Evolutionary conservation across 495 filamentous ascomycete species (phyloP), one percentile per base, ranked within the genome.

Genomic region (Aspergillus taichungensis): DNA sequence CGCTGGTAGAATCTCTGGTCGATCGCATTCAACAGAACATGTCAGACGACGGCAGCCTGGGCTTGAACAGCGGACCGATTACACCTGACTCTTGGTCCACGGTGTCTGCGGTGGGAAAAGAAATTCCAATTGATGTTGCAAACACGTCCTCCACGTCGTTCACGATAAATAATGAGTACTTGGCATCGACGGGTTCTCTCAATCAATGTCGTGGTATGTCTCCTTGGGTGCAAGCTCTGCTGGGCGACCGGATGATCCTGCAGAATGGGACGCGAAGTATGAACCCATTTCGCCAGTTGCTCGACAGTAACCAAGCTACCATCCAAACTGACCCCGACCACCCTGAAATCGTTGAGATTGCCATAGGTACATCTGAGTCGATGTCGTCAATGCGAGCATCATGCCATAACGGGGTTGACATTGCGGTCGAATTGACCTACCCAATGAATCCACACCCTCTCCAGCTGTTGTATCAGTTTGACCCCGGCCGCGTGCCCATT

Each of bases 401-500:
- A 13, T 51, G 43, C 30, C 39, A 30, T 3, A 45, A 54, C 39
- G 51, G 48, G 3, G 28, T 38, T 13, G 43, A 52, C 27, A 41
- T 57, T 5, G 9, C 27, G 0, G 30, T 50, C 11, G 48, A 52
- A 28, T 12, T 5, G 14, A 41, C 10, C 42, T 51, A 8, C 13
- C 42, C 0, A 13, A 49, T 14, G 13, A n/a, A 9, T 39, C 28
- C 8, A 29, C 18, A 37, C 1, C 37, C 48, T 6, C 68, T 95
- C 29, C 78, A 79, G 6, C 69, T 95, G 8, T 71, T 73, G 34
- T 94, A 90, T 63, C 82, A 72, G 2, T 92, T 91, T 54, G 77
- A 80, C 46, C 84, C 84, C 0, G 82, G 88, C 60, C 75, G 77
- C 31, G 84, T 84, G 13, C 86, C 85, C 51, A 84, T 85, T 8